These are phyloP conservation scores for peach (Prunus persica) DNA, from an alignment of 306 rosid genomes.

Conservation along the genomic window Prunus_persica_NCBIv2 NC_034012.1:13368001-13368500, in stretches of 20 bases:
- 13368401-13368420: constrained; percentile 50
- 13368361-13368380: constrained; percentile 78
- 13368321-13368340: constrained; percentile 52
- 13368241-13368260: constrained; percentile 79
- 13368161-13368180: not conserved
- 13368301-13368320: constrained; percentile 4
- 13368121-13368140: not conserved
- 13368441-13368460: not conserved
- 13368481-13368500: not conserved
- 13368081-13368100: too few relatives aligned
- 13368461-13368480: not conserved
- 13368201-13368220: constrained; percentile 85
- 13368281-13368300: constrained; percentile 12
- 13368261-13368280: constrained; percentile 10
- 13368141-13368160: not conserved
- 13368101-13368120: not conserved
- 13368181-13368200: constrained; percentile 18
- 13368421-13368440: constrained; percentile 14
- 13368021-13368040: too few relatives aligned
- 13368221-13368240: constrained; percentile 90
- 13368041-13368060: too few relatives aligned
- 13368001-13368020: too few relatives aligned
- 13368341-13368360: constrained; percentile 79
- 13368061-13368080: too few relatives aligned
- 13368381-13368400: constrained; percentile 67